Conservation (phyloP, 2,329 filamentous ascomycete species). For the Aurifilum marmelostoma region DNA sequence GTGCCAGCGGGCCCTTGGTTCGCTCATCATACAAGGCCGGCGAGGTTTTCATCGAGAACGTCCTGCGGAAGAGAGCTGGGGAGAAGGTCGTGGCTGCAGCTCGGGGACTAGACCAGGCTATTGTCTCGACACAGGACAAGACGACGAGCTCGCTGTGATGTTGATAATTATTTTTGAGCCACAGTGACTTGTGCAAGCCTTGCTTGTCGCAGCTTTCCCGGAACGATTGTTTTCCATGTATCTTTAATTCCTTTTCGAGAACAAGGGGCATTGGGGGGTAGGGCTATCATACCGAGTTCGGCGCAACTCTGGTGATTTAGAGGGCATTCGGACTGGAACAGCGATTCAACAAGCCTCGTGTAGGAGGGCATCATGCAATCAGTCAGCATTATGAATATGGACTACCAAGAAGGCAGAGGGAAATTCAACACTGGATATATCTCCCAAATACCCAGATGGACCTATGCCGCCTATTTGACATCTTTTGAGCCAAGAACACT, state of each 20-base stretch:
- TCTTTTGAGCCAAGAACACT: neutral
- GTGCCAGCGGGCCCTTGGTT: constrained; percentile 89
- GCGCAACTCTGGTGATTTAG: constrained; percentile 16
- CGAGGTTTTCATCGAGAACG: constrained; percentile 98
- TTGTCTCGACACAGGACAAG: constrained; percentile 40
- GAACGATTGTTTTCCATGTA: no score
- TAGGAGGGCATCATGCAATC: neutral
- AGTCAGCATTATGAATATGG: neutral
- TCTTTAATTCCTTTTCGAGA: neutral
- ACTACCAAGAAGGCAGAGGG: neutral
- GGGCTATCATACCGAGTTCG: constrained; percentile 17
- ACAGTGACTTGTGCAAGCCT: neutral
- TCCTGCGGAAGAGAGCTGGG: constrained; percentile 77
- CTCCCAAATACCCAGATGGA: neutral
- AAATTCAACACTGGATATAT: constrained; percentile 3
- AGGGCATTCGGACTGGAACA: neutral
- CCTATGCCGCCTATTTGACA: neutral
- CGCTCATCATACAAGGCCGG: constrained; percentile 97
- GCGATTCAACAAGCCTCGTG: constrained; percentile 10
- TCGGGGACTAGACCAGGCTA: constrained; percentile 42
- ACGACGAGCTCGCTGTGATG: constrained; percentile 20
- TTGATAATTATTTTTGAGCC: neutral
- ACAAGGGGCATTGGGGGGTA: neutral
- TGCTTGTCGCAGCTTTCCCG: neutral
- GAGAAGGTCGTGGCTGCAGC: constrained; percentile 42